These are phyloP conservation scores for Zygoascus meyerae DNA, from an alignment of 1,139 yeast genomes.

Conservation along the genomic window DNA sequence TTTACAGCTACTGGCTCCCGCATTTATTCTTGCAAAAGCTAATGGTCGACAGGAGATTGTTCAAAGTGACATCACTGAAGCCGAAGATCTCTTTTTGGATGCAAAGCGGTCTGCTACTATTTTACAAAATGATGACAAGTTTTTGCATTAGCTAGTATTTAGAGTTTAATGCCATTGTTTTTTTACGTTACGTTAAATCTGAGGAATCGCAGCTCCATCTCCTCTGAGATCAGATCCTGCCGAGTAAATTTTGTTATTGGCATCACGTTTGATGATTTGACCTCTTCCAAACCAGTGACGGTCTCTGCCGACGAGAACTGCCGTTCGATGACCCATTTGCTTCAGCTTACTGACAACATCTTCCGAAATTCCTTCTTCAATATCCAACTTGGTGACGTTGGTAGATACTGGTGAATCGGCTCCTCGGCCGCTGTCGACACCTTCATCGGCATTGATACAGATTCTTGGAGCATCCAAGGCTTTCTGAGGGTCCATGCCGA, in stretches of 20 bases:
- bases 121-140: constrained; percentile 43
- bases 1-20: constrained; percentile 83
- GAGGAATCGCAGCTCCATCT: constrained; percentile 71
- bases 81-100: constrained; percentile 79
- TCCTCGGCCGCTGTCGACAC: constrained; percentile 52
- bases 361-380: constrained; percentile 58
- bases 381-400: constrained; percentile 46
- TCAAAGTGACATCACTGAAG: constrained; percentile 75
- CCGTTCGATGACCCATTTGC: constrained; percentile 54
- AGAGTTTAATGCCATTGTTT: neutral
- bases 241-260: constrained; percentile 41
- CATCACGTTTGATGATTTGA: constrained; percentile 53
- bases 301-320: constrained; percentile 41
- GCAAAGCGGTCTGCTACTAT: constrained; percentile 79
- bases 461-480: constrained; percentile 74
- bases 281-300: constrained; percentile 62
- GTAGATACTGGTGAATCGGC: constrained; percentile 64
- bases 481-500: constrained; percentile 65
- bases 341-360: constrained; percentile 42
- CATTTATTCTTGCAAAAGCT: constrained; percentile 74
- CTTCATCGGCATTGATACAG: constrained; percentile 48
- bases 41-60: constrained; percentile 67
- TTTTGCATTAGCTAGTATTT: constrained; percentile 21
- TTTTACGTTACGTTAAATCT: constrained; percentile 24
- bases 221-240: constrained; percentile 79